phyloP scores from a whole-genome alignment of 805 yeast genomes.

The Monosporozyma aquatica region DNA sequence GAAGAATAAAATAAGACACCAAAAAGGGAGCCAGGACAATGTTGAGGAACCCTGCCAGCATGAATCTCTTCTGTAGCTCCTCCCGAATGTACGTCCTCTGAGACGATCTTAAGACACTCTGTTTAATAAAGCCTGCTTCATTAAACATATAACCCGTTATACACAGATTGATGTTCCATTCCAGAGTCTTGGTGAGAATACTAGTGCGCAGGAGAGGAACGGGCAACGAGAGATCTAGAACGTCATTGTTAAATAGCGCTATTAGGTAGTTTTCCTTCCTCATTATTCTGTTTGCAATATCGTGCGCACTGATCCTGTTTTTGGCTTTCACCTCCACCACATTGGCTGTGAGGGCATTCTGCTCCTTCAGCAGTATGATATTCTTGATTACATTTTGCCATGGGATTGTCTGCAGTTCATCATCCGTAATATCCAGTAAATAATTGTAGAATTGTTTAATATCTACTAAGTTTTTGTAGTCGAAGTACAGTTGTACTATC shows the following conservation, averaged over 20 bases:
- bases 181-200: conserved; percentile 73
- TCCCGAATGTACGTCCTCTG: conserved; percentile 57
- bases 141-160: conserved; percentile 80
- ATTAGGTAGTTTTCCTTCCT: conserved; percentile 89
- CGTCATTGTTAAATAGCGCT: conserved; percentile 73
- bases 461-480: conserved; percentile 59
- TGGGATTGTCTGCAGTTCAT: conserved; percentile 83
- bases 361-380: conserved; percentile 65
- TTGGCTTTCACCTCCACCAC: conserved; percentile 56
- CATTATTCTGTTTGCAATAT: conserved; percentile 92
- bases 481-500: conserved; percentile 47
- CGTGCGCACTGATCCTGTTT: conserved; percentile 79
- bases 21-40: conserved; percentile 78
- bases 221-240: conserved; percentile 58
- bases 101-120: conserved; percentile 57
- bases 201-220: conserved; percentile 37
- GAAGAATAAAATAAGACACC: conserved; percentile 68
- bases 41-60: conserved; percentile 80
- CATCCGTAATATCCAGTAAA: conserved; percentile 61
- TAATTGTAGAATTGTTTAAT: conserved; percentile 68
- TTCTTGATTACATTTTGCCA: conserved; percentile 83
- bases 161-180: conserved; percentile 89
- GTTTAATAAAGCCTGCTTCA: conserved; percentile 71
- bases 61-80: conserved; percentile 70
- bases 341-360: conserved; percentile 52